Conservation (phyloP, 2,329 filamentous ascomycete species). For the Phialophora macrospora region DNA sequence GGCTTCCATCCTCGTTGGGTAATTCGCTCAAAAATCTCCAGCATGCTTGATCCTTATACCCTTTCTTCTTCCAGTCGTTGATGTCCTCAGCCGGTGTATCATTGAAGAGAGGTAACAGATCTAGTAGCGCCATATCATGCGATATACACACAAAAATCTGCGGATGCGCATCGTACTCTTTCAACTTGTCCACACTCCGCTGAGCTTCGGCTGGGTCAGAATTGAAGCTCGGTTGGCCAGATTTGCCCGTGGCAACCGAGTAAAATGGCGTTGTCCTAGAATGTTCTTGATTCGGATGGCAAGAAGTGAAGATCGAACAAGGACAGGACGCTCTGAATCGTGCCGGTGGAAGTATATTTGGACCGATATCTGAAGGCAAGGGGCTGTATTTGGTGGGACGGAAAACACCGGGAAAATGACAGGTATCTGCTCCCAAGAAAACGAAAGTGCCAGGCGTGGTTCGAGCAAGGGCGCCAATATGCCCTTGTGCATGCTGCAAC, state of each 20-base stretch:
- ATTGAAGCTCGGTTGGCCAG: background rate
- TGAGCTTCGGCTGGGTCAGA: background rate
- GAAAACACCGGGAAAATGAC: conserved; percentile 1
- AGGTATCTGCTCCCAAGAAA: conserved; percentile 14
- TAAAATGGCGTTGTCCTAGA: background rate
- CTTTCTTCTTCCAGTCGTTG: background rate
- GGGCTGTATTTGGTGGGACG: background rate
- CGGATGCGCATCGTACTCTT: background rate
- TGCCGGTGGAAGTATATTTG: background rate
- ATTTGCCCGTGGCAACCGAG: background rate
- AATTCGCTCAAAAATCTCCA: too few relatives aligned
- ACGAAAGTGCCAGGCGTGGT: conserved; percentile 40
- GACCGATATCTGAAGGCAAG: background rate
- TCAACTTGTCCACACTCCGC: background rate
- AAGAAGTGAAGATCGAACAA: background rate
- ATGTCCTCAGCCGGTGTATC: background rate
- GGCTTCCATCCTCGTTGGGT: too few relatives aligned
- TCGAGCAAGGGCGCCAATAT: conserved; percentile 56
- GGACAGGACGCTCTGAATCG: background rate
- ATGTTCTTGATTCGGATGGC: background rate
- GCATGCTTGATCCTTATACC: background rate
- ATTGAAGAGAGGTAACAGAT: background rate
- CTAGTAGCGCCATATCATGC: background rate
- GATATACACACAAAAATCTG: background rate
- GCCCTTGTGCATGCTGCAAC: conserved; percentile 47